Evolutionary conservation across 2,329 filamentous ascomycete species (phyloP).

Genomic region (Cytospora mali): DNA sequence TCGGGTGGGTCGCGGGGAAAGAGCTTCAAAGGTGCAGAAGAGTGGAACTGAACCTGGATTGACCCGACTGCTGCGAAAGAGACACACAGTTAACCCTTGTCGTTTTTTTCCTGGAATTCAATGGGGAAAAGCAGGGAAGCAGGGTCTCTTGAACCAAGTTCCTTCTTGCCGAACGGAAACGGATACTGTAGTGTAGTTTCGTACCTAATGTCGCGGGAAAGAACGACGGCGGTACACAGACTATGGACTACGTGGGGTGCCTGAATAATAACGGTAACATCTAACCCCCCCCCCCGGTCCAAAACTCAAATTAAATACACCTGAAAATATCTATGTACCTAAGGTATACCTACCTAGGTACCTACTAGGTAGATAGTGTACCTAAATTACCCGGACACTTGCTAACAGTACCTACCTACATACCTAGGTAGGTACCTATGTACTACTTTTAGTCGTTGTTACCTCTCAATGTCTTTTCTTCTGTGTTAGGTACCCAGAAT

Average conservation of each 20-base stretch:
- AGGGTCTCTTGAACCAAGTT: neutral
- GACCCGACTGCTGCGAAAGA: neutral
- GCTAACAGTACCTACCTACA: too few relatives aligned
- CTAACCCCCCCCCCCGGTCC: too few relatives aligned
- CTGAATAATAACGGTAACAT: neutral
- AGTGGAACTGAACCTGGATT: neutral
- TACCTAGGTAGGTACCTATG: neutral
- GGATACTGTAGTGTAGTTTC: neutral
- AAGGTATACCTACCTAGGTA: too few relatives aligned
- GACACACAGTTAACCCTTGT: neutral
- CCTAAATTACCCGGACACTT: too few relatives aligned
- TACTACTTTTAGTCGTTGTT: too few relatives aligned
- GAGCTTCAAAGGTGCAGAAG: neutral
- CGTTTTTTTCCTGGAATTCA: neutral
- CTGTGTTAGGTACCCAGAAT: neutral
- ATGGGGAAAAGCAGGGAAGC: neutral
- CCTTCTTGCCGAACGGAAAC: neutral
- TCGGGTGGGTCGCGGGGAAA: constrained; percentile 1
- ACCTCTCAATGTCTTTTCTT: neutral
- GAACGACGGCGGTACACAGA: too few relatives aligned
- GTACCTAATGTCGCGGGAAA: neutral
- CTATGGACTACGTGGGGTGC: too few relatives aligned
- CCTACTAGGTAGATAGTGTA: too few relatives aligned
- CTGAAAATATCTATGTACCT: too few relatives aligned
- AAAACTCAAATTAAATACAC: too few relatives aligned